These are phyloP conservation scores for Cardamine resedifolia DNA, from an alignment of 345 rosid species.

Conservation along the genomic window DNA sequence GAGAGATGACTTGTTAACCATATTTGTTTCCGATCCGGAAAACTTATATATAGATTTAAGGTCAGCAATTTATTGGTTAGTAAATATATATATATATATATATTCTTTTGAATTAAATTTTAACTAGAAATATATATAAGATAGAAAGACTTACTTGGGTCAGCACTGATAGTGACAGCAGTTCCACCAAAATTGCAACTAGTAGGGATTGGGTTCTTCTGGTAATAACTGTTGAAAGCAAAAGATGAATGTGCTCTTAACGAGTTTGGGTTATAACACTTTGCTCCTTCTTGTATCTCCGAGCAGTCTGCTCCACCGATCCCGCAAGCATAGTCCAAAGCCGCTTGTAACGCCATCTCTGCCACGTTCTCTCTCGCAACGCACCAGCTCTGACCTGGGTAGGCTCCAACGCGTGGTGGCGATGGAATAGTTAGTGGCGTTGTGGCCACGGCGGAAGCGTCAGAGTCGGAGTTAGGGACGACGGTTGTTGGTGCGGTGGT, in stretches of 20 bases:
- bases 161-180: constrained; percentile 69
- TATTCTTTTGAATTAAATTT: neutral
- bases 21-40: neutral
- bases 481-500: neutral
- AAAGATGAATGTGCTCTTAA: constrained; percentile 74
- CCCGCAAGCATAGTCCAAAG: constrained; percentile 92
- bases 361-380: constrained; percentile 72
- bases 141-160: constrained; percentile 70
- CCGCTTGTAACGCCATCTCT: constrained; percentile 61
- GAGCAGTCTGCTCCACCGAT: constrained; percentile 75
- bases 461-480: constrained; percentile 38
- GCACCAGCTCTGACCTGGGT: constrained; percentile 57
- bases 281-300: constrained; percentile 62
- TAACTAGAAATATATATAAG: neutral
- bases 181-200: constrained; percentile 93
- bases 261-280: constrained; percentile 69
- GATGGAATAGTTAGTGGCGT: constrained; percentile 34
- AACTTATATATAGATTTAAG: neutral
- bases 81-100: neutral
- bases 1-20: neutral
- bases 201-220: constrained; percentile 79
- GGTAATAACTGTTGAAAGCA: constrained; percentile 82
- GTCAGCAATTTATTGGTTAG: neutral
- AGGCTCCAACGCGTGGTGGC: constrained; percentile 20
- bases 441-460: constrained; percentile 36